These are phyloP conservation scores for Xylaria arbuscula DNA, from an alignment of 2,329 filamentous ascomycete genomes.

Conservation along the genomic window DNA sequence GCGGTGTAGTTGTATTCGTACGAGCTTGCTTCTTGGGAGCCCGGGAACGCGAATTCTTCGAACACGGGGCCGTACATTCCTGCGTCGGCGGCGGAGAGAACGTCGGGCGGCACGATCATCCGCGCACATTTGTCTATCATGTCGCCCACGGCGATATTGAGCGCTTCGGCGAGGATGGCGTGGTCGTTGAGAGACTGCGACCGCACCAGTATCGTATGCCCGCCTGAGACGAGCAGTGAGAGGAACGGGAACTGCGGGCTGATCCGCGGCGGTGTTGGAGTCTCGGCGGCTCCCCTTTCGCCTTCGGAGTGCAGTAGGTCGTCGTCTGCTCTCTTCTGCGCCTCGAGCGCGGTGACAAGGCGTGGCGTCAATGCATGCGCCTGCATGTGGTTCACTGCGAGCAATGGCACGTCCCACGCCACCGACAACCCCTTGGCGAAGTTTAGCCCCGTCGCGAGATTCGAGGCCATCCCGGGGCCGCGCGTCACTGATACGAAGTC, in stretches of 20 bases:
- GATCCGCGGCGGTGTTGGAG: background rate
- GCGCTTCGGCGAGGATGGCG: constrained; percentile 75
- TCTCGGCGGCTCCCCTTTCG: background rate
- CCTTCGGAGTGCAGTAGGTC: background rate
- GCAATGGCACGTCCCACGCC: constrained; percentile 83
- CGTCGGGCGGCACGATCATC: constrained; percentile 71
- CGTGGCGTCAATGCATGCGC: constrained; percentile 91
- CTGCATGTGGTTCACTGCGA: constrained; percentile 97
- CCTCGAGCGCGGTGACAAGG: constrained; percentile 72
- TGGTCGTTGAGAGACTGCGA: constrained; percentile 77
- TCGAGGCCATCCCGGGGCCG: constrained; percentile 87
- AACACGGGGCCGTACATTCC: constrained; percentile 85
- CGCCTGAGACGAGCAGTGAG: constrained; percentile 88
- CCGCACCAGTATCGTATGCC: constrained; percentile 87
- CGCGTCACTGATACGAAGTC: constrained; percentile 91
- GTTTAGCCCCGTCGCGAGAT: constrained; percentile 81
- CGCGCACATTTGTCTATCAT: constrained; percentile 89
- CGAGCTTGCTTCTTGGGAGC: constrained; percentile 22
- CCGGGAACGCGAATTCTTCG: constrained; percentile 81
- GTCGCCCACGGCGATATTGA: constrained; percentile 90
- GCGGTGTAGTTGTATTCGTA: constrained; percentile 67
- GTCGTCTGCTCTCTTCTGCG: constrained; percentile 17
- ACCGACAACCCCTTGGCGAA: constrained; percentile 87
- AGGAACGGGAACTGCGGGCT: constrained; percentile 83
- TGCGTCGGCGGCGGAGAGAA: constrained; percentile 63